These are phyloP conservation scores for Penicillium ochrochloron DNA, from an alignment of 495 filamentous ascomycete genomes.

Conservation along the genomic window DNA sequence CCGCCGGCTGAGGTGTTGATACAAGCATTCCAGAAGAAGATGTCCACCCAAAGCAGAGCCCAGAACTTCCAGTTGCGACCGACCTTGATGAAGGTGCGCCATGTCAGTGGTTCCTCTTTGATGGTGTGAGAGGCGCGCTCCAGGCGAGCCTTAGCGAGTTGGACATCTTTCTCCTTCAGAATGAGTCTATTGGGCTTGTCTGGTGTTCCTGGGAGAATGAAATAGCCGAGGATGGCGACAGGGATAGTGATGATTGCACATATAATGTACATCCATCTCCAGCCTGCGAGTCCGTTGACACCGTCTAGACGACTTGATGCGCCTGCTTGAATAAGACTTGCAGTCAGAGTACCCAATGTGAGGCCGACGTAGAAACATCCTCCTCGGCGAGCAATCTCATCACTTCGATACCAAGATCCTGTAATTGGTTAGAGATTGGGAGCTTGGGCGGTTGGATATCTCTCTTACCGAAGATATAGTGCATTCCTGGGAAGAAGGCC, in stretches of 20 bases:
- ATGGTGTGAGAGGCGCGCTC: constrained; percentile 32
- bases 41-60: constrained; percentile 48
- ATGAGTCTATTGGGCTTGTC: constrained; percentile 50
- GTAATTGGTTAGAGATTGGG: constrained; percentile 30
- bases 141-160: constrained; percentile 34
- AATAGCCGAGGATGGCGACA: constrained; percentile 49
- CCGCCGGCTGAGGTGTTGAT: constrained; percentile 37
- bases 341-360: constrained; percentile 53
- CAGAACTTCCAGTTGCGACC: constrained; percentile 40
- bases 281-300: constrained; percentile 52
- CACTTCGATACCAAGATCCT: constrained; percentile 46
- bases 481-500: constrained; percentile 51
- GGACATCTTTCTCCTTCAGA: constrained; percentile 44
- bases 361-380: constrained; percentile 55
- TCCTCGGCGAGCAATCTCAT: constrained; percentile 50
- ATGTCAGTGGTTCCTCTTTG: constrained; percentile 36
- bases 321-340: constrained; percentile 56
- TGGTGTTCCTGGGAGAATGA: constrained; percentile 44
- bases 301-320: constrained; percentile 49
- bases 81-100: constrained; percentile 35
- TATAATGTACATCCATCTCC: constrained; percentile 61
- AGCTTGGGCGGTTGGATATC: constrained; percentile 24
- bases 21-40: constrained; percentile 56
- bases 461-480: constrained; percentile 56
- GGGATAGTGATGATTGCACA: constrained; percentile 56